These are phyloP conservation scores for Artemisia argyi DNA, from an alignment of 129 eudicot species.

Conservation along the genomic window DNA sequence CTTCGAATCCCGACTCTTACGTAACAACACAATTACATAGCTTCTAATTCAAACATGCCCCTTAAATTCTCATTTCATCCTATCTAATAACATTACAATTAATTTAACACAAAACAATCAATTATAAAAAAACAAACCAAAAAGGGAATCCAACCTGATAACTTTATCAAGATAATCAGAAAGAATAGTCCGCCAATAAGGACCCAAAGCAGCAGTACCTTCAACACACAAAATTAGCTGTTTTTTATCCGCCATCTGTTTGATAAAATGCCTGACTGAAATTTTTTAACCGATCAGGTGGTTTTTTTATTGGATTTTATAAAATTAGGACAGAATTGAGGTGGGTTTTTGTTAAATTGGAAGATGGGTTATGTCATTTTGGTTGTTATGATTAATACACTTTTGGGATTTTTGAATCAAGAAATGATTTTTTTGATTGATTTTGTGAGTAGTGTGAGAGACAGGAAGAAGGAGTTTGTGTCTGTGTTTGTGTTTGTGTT, in stretches of 20 bases:
- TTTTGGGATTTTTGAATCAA: not conserved
- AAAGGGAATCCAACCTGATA: slow-evolving; percentile 44
- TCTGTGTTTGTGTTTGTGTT: too few relatives aligned
- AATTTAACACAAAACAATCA: too few relatives aligned
- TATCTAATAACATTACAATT: too few relatives aligned
- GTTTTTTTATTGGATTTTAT: not conserved
- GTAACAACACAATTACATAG: too few relatives aligned
- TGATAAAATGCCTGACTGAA: slow-evolving; percentile 10
- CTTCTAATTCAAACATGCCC: too few relatives aligned
- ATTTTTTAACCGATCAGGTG: slow-evolving; percentile 1
- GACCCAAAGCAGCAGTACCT: slow-evolving; percentile 92
- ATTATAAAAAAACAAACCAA: not conserved
- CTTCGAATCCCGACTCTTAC: too few relatives aligned
- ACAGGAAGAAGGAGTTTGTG: too few relatives aligned
- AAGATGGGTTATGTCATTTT: not conserved
- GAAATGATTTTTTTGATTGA: not conserved
- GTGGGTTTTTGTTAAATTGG: slow-evolving; percentile 1
- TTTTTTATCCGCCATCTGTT: slow-evolving; percentile 57
- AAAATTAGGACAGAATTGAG: slow-evolving; percentile 6
- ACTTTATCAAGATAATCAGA: slow-evolving; percentile 82
- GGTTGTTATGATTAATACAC: too few relatives aligned
- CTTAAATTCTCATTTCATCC: too few relatives aligned
- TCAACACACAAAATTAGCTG: slow-evolving; percentile 87
- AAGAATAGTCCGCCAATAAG: slow-evolving; percentile 73
- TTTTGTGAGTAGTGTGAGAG: not conserved